Base-by-base conservation (phyloP, 768 basidiomycete species). In the Suillus brevipes region DNA sequence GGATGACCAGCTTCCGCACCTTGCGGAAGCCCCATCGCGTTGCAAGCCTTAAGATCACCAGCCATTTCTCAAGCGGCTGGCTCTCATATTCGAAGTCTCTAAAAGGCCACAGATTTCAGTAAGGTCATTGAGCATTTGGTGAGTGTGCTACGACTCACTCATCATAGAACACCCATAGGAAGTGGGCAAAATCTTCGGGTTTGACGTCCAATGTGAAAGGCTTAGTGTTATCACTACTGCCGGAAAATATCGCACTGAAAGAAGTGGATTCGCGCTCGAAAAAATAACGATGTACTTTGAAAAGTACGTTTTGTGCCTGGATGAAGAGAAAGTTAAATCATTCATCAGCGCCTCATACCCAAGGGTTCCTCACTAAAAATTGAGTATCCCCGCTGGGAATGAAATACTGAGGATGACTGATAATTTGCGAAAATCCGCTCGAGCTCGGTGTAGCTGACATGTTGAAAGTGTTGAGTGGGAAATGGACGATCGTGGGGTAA, bases 91-190 rank as follows among this genome's bases (percentile, higher is more conserved):
- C 84, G 66, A 87, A 89, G 53, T 74, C 79, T 0, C 89, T 91
- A 42, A 28, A 59, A 28, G 18, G 28, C 12, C 18, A 6, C 25
- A 42, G 12, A 25, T 59, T 28, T 59, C 12, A 59, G 40, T 31
- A 42, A 59, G 12, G 10, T 42, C 18, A 3, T 25, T 20, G 57
- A 28, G 3, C 38, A 28, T 40, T 20, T 34, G 16, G 23, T 43
- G 43, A 6, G 28, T 18, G 8, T 14, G 10, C 37, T n/a, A 37
- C 8, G 2, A 70, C 81, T 68, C 66, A 86, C 84, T 80, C 80
- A 47, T 87, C 85, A 60, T 88, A 88, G 69, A 86, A 86, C 0
- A 87, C 80, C 81, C 85, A 86, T 0, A 87, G 70, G 0, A 88
- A 79, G 0, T 72, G 73, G 1, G 80, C 79, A 62, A 88, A 87